Evolutionary conservation across 2,329 filamentous ascomycete genomes (phyloP), one percentile per base, ranked within the genome.

Genomic region (Aspergillus intermedius): DNA sequence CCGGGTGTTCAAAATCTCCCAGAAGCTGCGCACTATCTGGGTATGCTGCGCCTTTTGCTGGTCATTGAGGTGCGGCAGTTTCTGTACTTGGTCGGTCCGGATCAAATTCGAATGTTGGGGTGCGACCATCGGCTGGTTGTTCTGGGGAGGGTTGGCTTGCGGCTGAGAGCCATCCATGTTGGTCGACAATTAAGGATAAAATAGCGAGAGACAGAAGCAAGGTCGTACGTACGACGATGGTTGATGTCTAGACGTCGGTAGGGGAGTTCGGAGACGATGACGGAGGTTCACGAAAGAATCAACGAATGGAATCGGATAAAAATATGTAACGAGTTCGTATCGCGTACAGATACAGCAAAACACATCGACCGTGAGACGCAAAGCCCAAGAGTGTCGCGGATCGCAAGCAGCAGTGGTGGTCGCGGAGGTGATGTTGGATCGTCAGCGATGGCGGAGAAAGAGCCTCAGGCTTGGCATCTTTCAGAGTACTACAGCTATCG

Each of bases 41-140:
- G 76, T 76, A 58, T 81, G 81, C 54, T 78, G 74, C 41, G 72
- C 64, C 65, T 82, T 83, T 56, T 78, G 74, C 44, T 75, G 66
- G 7, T 79, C 76, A 51, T 66, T 75, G 25, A 83, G 68, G 61
- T 75, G 71, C 4, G 76, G 76, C 5, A 81, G 68, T 49, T 72
- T 72, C 51, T 74, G 72, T 45, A 81, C 76, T 51, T 79, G 74
- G 49, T 77, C 73, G 25, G 77, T 75, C 41, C 72, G 72, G 55
- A 80, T 78, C 44, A 77, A 60, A 47, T 72, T 70, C 5, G 70
- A 67, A 44, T 73, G 68, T 54, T 73, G 65, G 7, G 58, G 57
- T 12, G 63, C 60, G 43, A 57, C 52, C 56, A 66, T 64, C 40
- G 61, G 60, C 53, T 67, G 62, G 35, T 58, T 56, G 17, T 55